Evolutionary conservation across 208 protist species (phyloP).

Genomic region (Crithidia fasciculata): DNA sequence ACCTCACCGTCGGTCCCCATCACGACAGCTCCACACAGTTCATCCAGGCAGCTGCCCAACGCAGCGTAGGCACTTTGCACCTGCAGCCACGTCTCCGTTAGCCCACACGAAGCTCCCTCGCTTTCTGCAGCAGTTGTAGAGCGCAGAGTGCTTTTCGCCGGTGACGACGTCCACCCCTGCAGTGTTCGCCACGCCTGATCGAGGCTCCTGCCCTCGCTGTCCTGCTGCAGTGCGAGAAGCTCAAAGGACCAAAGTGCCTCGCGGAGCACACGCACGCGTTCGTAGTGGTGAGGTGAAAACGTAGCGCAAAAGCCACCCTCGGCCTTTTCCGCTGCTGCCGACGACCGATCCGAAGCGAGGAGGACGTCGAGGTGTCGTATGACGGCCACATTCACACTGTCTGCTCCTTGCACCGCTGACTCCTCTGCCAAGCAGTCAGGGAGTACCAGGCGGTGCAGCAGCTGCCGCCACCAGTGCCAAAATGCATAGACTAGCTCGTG

Average conservation of each 20-base stretch:
- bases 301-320: neutral
- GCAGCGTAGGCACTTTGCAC: conserved; percentile 39
- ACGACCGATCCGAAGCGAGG: neutral
- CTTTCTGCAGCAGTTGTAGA: no score
- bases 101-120: neutral
- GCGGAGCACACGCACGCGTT: conserved; percentile 11
- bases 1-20: conserved; percentile 16
- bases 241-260: conserved; percentile 35
- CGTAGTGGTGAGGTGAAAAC: neutral
- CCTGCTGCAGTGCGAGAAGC: conserved; percentile 28
- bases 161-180: conserved; percentile 6
- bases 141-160: no score
- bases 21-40: conserved; percentile 44
- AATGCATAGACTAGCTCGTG: conserved; percentile 20
- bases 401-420: conserved; percentile 4
- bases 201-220: conserved; percentile 3
- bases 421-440: conserved; percentile 7
- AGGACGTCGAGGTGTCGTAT: conserved; percentile 16
- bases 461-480: conserved; percentile 17
- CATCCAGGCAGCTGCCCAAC: conserved; percentile 37
- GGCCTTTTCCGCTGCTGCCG: neutral
- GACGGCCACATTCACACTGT: conserved; percentile 14
- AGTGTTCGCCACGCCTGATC: conserved; percentile 24
- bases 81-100: conserved; percentile 36
- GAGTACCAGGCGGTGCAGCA: conserved; percentile 38